A percentile compares a stretch with the other conserved stretches of the same genome.
Conservation (phyloP, 305 asterid genomes). For the Rubia balearica region DNA sequence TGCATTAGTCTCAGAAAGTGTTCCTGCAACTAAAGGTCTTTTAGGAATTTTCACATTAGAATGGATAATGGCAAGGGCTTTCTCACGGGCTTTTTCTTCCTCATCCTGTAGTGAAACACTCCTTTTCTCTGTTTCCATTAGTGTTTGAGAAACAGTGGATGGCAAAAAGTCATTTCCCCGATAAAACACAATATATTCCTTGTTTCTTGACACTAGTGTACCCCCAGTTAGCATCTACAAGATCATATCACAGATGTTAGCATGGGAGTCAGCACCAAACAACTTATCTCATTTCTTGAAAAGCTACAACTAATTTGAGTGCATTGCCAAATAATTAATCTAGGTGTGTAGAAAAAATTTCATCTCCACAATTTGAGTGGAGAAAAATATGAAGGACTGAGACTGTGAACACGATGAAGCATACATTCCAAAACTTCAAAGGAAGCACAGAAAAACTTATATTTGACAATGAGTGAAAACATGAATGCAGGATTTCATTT, state of each 20-base stretch:
- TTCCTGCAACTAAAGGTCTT: slow-evolving; percentile 76
- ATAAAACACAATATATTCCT: slow-evolving; percentile 80
- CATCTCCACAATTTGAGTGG: neutral
- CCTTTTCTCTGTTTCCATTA: slow-evolving; percentile 49
- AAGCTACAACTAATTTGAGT: neutral
- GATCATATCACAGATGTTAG: slow-evolving; percentile 8
- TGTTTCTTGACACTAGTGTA: slow-evolving; percentile 78
- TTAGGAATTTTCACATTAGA: slow-evolving; percentile 28
- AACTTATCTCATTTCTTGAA: neutral
- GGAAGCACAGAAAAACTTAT: neutral
- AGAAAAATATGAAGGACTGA: neutral
- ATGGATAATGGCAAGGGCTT: slow-evolving; percentile 38
- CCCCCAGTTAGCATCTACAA: slow-evolving; percentile 87
- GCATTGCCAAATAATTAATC: neutral
- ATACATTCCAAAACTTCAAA: neutral
- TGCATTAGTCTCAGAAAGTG: slow-evolving; percentile 79
- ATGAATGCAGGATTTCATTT: neutral
- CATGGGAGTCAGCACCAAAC: neutral
- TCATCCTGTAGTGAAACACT: slow-evolving; percentile 51
- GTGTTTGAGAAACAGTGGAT: slow-evolving; percentile 41
- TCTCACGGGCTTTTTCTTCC: slow-evolving; percentile 74
- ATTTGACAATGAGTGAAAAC: neutral
- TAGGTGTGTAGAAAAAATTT: neutral
- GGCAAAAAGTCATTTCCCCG: slow-evolving; percentile 89
- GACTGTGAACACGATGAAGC: neutral